A percentile compares a stretch with the other conserved stretches of the same genome.
Conservation (phyloP, 257 asterid genomes). For the Handroanthus guayacan region DNA sequence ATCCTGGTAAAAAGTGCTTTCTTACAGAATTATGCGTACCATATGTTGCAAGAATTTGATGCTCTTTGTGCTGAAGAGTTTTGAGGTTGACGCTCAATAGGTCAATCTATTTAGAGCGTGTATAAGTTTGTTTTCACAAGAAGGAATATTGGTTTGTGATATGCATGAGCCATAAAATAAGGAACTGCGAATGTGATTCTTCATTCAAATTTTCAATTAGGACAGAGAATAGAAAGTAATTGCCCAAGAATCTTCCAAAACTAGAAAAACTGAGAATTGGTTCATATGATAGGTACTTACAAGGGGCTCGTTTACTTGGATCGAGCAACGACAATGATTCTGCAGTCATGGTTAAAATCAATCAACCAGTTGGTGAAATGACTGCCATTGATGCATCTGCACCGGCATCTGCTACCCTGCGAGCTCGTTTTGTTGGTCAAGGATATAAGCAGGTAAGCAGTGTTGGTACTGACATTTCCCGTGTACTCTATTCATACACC, state of each 20-base stretch:
- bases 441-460: conserved; percentile 88
- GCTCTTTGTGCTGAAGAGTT: background rate
- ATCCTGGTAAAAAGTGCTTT: background rate
- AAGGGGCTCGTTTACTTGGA: conserved; percentile 79
- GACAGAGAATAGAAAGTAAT: background rate
- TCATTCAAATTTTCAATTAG: background rate
- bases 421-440: conserved; percentile 83
- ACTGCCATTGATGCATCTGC: conserved; percentile 41
- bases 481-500: background rate
- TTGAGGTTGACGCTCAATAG: background rate
- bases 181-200: background rate
- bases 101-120: background rate
- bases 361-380: conserved; percentile 51
- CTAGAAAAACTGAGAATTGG: background rate
- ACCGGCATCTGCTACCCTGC: conserved; percentile 55
- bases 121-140: background rate
- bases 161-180: background rate
- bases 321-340: conserved; percentile 39
- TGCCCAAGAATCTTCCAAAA: background rate
- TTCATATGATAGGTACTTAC: conserved; percentile 63
- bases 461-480: background rate
- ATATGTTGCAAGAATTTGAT: background rate
- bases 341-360: conserved; percentile 31
- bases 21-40: background rate
- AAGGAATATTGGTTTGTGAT: background rate